Evolutionary conservation across 164 flowering plant genomes (phyloP).

Genomic region (Cinnamomum chago): DNA sequence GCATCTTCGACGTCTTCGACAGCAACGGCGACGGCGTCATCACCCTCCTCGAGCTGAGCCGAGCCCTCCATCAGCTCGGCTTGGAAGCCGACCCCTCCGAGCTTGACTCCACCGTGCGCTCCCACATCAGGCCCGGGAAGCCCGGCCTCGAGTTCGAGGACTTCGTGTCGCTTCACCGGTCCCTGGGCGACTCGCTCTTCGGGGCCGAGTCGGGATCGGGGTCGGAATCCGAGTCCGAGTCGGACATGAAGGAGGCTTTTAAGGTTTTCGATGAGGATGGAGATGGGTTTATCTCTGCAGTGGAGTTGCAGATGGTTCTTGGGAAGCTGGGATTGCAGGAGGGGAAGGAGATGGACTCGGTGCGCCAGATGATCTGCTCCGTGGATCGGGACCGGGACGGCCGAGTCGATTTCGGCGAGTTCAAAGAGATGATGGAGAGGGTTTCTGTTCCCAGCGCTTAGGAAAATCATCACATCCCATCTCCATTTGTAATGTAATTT

Average conservation of each 20-base stretch:
- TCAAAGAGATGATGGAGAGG: conserved; percentile 78
- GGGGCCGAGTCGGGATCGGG: conserved; percentile 7
- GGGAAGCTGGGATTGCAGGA: conserved; percentile 61
- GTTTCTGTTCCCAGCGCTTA: conserved; percentile 15
- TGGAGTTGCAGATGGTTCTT: conserved; percentile 64
- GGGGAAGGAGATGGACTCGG: conserved; percentile 49
- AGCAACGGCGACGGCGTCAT: conserved; percentile 58
- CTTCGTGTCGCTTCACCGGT: conserved; percentile 46
- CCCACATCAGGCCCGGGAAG: conserved; percentile 41
- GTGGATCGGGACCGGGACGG: conserved; percentile 75
- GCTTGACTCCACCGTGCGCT: conserved; percentile 33
- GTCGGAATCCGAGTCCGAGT: conserved; percentile 26
- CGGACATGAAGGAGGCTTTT: conserved; percentile 73
- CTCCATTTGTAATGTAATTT: too few species aligned
- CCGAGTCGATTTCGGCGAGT: conserved; percentile 69
- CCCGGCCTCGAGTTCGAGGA: conserved; percentile 53
- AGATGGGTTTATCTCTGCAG: conserved; percentile 77
- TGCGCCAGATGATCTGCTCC: conserved; percentile 59
- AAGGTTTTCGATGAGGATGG: conserved; percentile 89
- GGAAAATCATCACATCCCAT: too few species aligned
- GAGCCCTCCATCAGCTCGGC: conserved; percentile 61
- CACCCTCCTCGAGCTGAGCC: conserved; percentile 52
- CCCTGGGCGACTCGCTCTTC: conserved; percentile 36
- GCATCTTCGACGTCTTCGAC: conserved; percentile 77
- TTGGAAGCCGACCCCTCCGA: conserved; percentile 47